A percentile compares a stretch with the other conserved stretches of the same genome.
Evolutionary conservation across 768 basidiomycete species (phyloP).

Genomic region (Rubroboletus pulcherrimus): DNA sequence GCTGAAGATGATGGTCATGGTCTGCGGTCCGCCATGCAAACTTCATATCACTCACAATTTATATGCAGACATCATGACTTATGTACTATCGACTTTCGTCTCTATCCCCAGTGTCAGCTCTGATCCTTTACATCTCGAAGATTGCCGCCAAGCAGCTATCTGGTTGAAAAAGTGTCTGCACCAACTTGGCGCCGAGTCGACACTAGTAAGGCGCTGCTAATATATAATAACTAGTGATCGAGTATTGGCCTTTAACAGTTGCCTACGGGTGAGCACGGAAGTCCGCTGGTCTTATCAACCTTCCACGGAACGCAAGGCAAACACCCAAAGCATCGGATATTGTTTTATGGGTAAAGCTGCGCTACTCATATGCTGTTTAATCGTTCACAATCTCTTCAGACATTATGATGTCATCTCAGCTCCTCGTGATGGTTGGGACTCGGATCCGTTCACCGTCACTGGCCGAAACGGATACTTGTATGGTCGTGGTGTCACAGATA

Average conservation of each 20-base stretch:
- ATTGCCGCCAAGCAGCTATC: conserved; percentile 91
- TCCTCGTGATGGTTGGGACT: conserved; percentile 67
- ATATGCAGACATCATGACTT: conserved; percentile 61
- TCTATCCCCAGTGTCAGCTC: conserved; percentile 85
- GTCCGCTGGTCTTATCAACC: conserved; percentile 86
- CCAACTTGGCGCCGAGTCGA: conserved; percentile 82
- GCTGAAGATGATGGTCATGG: conserved; percentile 23
- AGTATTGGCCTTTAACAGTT: conserved; percentile 43
- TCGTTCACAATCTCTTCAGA: conserved; percentile 34
- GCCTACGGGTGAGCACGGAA: conserved; percentile 69
- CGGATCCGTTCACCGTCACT: conserved; percentile 77
- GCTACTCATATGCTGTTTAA: not conserved
- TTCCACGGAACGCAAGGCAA: conserved; percentile 70
- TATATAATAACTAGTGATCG: not conserved
- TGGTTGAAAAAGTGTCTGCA: conserved; percentile 86
- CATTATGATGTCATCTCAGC: conserved; percentile 98
- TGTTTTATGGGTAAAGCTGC: conserved; percentile 79
- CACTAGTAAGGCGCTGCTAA: conserved; percentile 48
- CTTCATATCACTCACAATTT: conserved; percentile 1
- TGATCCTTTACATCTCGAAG: conserved; percentile 61
- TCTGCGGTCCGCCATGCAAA: not conserved
- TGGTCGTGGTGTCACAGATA: conserved; percentile 88
- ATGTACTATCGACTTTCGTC: conserved; percentile 80
- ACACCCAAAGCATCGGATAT: conserved; percentile 61
- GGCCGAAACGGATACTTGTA: conserved; percentile 89